Evolutionary conservation across 2,329 filamentous ascomycete genomes (phyloP), one percentile per base, ranked within the genome.

Genomic region (Monilinia laxa): DNA sequence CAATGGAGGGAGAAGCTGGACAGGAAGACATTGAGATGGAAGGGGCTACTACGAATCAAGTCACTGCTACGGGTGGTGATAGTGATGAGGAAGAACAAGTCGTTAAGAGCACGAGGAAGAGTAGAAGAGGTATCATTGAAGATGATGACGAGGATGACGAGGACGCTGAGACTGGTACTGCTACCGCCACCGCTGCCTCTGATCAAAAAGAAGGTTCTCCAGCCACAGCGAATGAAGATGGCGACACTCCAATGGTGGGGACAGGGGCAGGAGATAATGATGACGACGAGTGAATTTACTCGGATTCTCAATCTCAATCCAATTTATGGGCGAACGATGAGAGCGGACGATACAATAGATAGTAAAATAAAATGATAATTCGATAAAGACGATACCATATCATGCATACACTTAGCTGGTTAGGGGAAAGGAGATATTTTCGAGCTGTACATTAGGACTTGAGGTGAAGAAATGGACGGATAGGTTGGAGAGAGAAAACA

Each of bases 111-210:
- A 57, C 67, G 73, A 62, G 71, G 70, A 31, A 73, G 68, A 65
- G 70, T 75, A 49, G 73, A 72, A 49, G 65, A 16, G 75, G 75
- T 47, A 72, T 75, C 47, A 73, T 75, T 55, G 75, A 77, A 42
- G 75, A 75, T 56, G 75, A 73, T 20, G 71, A 71, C 31, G 73
- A 73, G 9, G 75, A 76, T 42, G 74, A 76, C 45, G 74, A 75
- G 25, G 73, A 76, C 23, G 74, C 73, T 42, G 73, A 72, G 14
- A 70, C n/a, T 14, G 40, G 66, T 51, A 68, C 38, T 25, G 51
- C 67, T 53, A 67, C 59, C 16, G 45, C 14, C 25, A 66, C 64
- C 47, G 59, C 56, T 14, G 49, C 53, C 14, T 51, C 68, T 28
- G 60, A 18, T 45, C 52, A 31, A 38, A 23, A 53, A 38, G 72